These are phyloP conservation scores for Nepenthes mirabilis DNA, from an alignment of 148 eudicot genomes.

Conservation along the genomic window DNA sequence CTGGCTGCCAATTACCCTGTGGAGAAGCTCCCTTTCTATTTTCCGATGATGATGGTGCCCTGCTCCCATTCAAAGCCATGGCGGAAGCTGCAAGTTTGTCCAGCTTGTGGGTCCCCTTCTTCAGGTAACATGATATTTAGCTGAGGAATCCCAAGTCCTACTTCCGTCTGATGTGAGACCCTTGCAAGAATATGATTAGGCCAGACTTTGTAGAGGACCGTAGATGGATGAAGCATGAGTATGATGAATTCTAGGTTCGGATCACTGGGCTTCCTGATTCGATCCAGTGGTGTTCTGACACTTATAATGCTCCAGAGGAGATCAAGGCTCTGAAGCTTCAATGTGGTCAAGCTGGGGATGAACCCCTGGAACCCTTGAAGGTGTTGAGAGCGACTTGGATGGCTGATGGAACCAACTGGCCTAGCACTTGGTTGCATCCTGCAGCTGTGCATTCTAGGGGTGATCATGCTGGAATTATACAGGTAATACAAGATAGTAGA, in stretches of 20 bases:
- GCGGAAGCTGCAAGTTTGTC: conserved; percentile 9
- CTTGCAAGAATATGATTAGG: not conserved
- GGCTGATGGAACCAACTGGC: not conserved
- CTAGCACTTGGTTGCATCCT: not conserved
- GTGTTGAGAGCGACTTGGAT: not conserved
- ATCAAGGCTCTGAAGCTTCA: conserved; percentile 7
- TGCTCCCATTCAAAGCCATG: conserved; percentile 5
- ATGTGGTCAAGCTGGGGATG: conserved; percentile 3
- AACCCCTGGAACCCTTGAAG: not conserved
- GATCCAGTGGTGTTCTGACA: conserved; percentile 7
- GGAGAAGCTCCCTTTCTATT: conserved; percentile 8
- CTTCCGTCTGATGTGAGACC: not conserved
- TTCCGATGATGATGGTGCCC: conserved; percentile 10
- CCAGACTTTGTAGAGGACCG: conserved; percentile 6
- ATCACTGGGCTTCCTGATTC: conserved; percentile 6
- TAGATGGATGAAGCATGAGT: conserved; percentile 7
- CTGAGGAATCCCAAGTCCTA: not conserved
- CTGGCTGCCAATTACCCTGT: conserved; percentile 8
- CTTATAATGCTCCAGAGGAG: conserved; percentile 7
- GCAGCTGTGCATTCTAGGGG: not conserved
- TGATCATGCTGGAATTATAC: not conserved
- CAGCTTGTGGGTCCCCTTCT: conserved; percentile 8
- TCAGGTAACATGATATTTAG: conserved; percentile 1
- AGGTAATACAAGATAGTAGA: not conserved
- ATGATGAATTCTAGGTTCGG: conserved; percentile 8